Base-by-base conservation (phyloP, 1,139 yeast genomes). In the Saccharomyces uvarum region DNA sequence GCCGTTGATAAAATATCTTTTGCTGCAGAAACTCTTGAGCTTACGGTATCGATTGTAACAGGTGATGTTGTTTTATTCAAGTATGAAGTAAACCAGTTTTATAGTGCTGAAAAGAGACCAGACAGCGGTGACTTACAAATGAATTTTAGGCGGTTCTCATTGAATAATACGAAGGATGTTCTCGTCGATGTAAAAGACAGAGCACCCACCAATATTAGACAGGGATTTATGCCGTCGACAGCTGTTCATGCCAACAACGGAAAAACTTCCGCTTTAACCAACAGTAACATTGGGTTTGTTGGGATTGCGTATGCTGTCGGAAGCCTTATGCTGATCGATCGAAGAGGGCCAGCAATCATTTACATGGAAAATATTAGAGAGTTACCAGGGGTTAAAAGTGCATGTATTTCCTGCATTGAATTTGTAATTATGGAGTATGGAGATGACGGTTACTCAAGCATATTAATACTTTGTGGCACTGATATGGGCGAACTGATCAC, bases 271-370 rank as follows among this genome's bases (percentile, higher is more conserved):
- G 80, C 88, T 1, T 62, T 91, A 51, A 77, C 78, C 54, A 79
- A 87, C 69, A 84, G 91, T 59, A 80, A 86, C 59, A 76, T 89
- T 51, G 97, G 97, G 0, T 90, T 93, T 73, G 88, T 87, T 4
- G 96, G 90, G 0, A 75, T 88, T 51, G 96, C 88, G 0, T 90
- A 88, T 68, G 79, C 79, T 51, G 80, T 85, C 13, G 99, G 99
- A 26, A 77, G 83, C 47, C 62, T 93, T 32, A 72, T 86, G 2
- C 84, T 93, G 0, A 74, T 95, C 59, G 98, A 93, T 70, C 77
- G 89, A 55, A 77, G 97, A 57, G 96, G 95, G 0, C 96, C 96
- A 1, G 89, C 90, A 0, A 75, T 88, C 2, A 86, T 91, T 31
- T 80, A 76, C 63, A 78, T 82, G 59, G 83, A 77, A n/a, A 71